Evolutionary conservation across 805 yeast species (phyloP).

Genomic region (Nakazawaea holstii): DNA sequence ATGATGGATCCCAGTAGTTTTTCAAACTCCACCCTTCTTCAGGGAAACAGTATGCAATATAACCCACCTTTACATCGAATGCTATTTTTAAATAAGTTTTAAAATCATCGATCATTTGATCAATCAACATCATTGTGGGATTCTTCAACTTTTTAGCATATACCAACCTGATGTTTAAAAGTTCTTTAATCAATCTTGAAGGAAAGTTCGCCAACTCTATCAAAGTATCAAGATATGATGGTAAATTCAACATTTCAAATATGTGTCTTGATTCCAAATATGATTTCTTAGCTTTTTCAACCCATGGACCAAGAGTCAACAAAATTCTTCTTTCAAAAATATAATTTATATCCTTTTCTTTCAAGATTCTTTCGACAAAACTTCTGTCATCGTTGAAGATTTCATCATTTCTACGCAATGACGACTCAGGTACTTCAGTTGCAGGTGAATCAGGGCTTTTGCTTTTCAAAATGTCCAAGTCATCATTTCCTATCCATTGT

Average conservation of each 20-base stretch:
- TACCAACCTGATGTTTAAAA: constrained; percentile 63
- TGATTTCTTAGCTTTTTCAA: constrained; percentile 73
- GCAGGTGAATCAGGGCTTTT: constrained; percentile 14
- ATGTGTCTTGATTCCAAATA: constrained; percentile 54
- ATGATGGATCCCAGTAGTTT: constrained; percentile 52
- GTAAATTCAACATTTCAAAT: constrained; percentile 66
- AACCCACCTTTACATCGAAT: constrained; percentile 64
- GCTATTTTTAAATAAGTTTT: constrained; percentile 72
- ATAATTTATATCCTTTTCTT: constrained; percentile 69
- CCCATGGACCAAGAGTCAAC: constrained; percentile 71
- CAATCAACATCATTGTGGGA: constrained; percentile 94
- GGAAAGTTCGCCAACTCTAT: constrained; percentile 72
- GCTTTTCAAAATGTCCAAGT: constrained; percentile 51
- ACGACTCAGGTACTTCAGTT: constrained; percentile 10
- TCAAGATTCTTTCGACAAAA: constrained; percentile 77
- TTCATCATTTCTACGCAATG: constrained; percentile 10
- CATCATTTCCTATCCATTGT: constrained; percentile 82
- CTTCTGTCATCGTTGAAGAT: constrained; percentile 61
- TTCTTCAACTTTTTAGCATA: constrained; percentile 75
- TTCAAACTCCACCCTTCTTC: constrained; percentile 68
- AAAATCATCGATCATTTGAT: constrained; percentile 86
- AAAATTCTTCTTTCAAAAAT: constrained; percentile 68
- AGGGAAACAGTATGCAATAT: constrained; percentile 53
- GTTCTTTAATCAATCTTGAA: constrained; percentile 69
- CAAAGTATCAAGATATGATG: constrained; percentile 62